A percentile compares a stretch with the other conserved stretches of the same genome.
phyloP scores from a whole-genome alignment of 148 eudicot species.

The Persicaria tinctoria region DNA sequence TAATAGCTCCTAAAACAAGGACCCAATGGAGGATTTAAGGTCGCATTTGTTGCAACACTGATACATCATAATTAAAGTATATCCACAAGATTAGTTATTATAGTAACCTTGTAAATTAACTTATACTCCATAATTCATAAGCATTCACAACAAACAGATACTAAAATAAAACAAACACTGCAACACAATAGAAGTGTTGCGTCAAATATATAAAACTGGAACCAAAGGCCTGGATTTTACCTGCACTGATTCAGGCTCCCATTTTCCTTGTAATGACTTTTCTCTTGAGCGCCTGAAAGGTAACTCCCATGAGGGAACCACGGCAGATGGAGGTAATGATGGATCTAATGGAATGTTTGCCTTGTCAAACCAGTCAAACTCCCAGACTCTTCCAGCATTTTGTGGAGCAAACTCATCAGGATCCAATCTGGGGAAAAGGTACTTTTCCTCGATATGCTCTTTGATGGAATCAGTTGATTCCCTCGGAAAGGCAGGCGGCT shows the following conservation, averaged over 20 bases:
- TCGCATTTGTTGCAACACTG: too few relatives aligned
- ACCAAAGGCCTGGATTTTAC: conserved; percentile 23
- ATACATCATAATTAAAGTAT: too few relatives aligned
- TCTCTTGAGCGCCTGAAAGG: conserved; percentile 72
- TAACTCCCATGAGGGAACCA: conserved; percentile 82
- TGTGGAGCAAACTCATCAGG: conserved; percentile 79
- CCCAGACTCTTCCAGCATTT: conserved; percentile 85
- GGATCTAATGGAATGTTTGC: conserved; percentile 68
- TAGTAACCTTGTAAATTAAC: too few relatives aligned
- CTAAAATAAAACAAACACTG: background rate
- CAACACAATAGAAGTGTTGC: background rate
- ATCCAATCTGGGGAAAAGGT: conserved; percentile 76
- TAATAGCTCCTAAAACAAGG: background rate
- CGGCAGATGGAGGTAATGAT: conserved; percentile 66
- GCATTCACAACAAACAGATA: too few relatives aligned
- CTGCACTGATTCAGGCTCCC: conserved; percentile 89
- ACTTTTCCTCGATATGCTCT: conserved; percentile 64
- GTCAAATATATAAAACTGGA: background rate
- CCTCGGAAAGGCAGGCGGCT: conserved; percentile 91
- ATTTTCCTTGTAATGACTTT: conserved; percentile 27
- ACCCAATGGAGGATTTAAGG: background rate
- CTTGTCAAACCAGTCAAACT: conserved; percentile 89
- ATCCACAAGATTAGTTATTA: too few relatives aligned
- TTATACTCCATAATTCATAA: too few relatives aligned
- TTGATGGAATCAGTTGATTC: conserved; percentile 76